phyloP scores from a whole-genome alignment of 23 red algal species.

The Agarophyton chilense region DNA sequence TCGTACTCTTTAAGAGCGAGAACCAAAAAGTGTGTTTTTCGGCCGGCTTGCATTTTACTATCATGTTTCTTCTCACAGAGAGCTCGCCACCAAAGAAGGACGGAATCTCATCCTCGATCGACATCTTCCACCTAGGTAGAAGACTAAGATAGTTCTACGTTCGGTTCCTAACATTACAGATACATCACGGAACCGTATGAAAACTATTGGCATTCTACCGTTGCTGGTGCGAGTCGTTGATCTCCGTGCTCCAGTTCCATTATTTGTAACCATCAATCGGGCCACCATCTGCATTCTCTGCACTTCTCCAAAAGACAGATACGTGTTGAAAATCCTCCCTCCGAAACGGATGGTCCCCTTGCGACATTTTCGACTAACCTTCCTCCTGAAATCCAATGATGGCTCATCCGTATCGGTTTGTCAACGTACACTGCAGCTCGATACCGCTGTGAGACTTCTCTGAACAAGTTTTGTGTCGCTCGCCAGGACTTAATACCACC shows the following conservation, averaged over 20 bases:
- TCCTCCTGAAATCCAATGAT: too few relatives aligned
- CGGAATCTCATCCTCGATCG: background rate
- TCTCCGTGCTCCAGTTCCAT: background rate
- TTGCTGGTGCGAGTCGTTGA: background rate
- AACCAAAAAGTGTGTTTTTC: background rate
- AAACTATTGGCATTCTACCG: background rate
- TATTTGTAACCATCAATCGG: background rate
- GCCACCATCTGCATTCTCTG: background rate
- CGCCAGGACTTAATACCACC: background rate
- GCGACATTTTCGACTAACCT: background rate
- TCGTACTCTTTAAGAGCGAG: background rate
- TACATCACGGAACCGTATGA: background rate
- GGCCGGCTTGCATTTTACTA: background rate
- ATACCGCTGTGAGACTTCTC: background rate
- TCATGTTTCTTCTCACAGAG: background rate
- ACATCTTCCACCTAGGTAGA: background rate
- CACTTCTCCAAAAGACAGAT: background rate
- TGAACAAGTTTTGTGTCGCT: slow-evolving; percentile 27
- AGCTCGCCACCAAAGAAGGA: background rate
- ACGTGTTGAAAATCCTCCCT: background rate
- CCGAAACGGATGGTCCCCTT: background rate
- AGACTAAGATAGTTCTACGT: background rate
- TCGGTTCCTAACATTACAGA: background rate
- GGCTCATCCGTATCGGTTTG: background rate
- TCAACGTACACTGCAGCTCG: background rate